phyloP scores from a whole-genome alignment of 441 rosid species.

The Adansonia grandidieri region DNA sequence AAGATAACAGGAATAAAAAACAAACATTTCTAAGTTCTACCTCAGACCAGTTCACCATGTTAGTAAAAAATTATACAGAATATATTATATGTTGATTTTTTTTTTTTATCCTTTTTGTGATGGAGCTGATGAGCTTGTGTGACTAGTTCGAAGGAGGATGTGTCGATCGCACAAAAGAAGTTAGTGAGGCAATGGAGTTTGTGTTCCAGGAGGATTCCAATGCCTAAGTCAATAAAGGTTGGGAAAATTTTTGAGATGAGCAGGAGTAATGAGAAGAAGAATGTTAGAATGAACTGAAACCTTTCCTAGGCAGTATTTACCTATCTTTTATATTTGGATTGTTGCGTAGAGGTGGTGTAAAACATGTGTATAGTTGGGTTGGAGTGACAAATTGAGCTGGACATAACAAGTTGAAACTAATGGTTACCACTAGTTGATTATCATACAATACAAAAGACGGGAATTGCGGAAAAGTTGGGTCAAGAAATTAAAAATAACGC shows the following conservation, averaged over 20 bases:
- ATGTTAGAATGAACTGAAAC: neutral
- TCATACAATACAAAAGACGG: neutral
- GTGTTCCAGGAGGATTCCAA: neutral
- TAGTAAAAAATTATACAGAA: too few species aligned
- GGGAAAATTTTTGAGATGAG: neutral
- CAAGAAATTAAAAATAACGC: neutral
- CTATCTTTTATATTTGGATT: too few species aligned
- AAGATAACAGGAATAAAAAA: neutral
- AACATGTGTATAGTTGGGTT: too few species aligned
- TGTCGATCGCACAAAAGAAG: too few species aligned
- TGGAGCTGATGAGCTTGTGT: too few species aligned
- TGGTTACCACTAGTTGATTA: neutral
- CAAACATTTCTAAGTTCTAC: neutral
- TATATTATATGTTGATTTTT: too few species aligned
- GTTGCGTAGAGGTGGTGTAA: too few species aligned
- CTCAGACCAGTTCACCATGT: neutral
- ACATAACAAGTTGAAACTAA: neutral
- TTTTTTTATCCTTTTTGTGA: too few species aligned
- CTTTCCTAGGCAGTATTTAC: neutral
- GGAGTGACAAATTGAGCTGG: neutral
- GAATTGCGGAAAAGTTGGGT: conserved; percentile 14
- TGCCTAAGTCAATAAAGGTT: neutral
- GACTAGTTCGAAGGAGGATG: too few species aligned
- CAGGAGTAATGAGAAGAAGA: too few species aligned
- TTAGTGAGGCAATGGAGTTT: neutral